Evolutionary conservation across 441 rosid genomes (phyloP).

Genomic region (Erysimum cheiri): DNA sequence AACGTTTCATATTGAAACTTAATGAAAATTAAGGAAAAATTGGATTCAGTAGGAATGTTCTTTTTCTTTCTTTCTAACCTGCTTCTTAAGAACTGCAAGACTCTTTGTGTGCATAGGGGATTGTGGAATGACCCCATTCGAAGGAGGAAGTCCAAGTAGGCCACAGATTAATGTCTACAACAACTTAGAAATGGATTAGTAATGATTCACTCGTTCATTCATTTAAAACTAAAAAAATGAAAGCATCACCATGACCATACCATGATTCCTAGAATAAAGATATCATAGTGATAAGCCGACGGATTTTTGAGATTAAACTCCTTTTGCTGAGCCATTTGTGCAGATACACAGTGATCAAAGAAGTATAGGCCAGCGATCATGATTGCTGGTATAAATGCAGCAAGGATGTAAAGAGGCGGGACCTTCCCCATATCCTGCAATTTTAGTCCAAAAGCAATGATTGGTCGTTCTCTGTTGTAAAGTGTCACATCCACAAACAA

Average conservation of each 20-base stretch:
- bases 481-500: slow-evolving; percentile 3
- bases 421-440: slow-evolving; percentile 86
- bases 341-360: slow-evolving; percentile 90
- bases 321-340: slow-evolving; percentile 89
- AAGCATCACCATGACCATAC: slow-evolving; percentile 47
- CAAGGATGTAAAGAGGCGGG: slow-evolving; percentile 63
- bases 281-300: slow-evolving; percentile 84
- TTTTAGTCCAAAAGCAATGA: slow-evolving; percentile 1
- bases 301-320: slow-evolving; percentile 89
- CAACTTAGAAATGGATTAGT: background rate
- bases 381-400: slow-evolving; percentile 78
- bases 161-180: slow-evolving; percentile 81
- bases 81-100: slow-evolving; percentile 78
- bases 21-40: background rate
- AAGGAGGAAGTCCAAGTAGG: slow-evolving; percentile 86
- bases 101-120: slow-evolving; percentile 96
- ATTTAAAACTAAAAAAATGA: slow-evolving; percentile 13
- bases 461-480: slow-evolving; percentile 1
- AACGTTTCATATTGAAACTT: no score
- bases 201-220: background rate
- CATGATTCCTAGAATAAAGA: slow-evolving; percentile 70
- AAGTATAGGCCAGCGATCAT: slow-evolving; percentile 91
- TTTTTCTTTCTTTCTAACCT: slow-evolving; percentile 48
- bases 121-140: slow-evolving; percentile 90
- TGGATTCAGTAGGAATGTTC: background rate